Base-by-base conservation (phyloP, 2,329 filamentous ascomycete species). In the Fusarium redolens region DNA sequence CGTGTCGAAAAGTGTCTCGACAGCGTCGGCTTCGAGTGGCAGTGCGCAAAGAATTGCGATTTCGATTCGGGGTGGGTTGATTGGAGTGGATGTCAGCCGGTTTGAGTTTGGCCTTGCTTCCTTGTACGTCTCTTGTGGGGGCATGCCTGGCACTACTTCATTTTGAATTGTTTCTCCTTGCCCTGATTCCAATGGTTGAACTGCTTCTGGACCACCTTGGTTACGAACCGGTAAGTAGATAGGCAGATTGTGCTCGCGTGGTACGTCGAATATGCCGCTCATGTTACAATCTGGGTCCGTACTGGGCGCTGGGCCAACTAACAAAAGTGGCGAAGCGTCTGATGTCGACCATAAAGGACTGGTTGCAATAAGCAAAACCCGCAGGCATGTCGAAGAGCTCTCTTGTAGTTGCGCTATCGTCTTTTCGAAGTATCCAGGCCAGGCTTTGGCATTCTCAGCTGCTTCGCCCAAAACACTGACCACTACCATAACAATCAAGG, bases 71-170 rank as follows among this genome's bases (percentile, higher is more conserved):
- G 5, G 0, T 8, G 14, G 35, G 1, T 3, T 7, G 0, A 6
- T 4, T 2, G 0, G 2, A 9, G 2, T 9, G 3, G 25, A 18
- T 6, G 2, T 22, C 7, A 3, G 18, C 0, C 2, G 35, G 6
- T 17, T 18, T 3, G 13, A n/a, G 4, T 38, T 4, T 4, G 4
- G 4, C 4, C 12, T 38, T n/a, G 3, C 22, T 28, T 38, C 7
- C 7, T 43, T 43, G 20, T 14, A n/a, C 20, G 20, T 14, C 14
- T 43, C 11, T 22, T 43, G 11, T 22, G 5, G 14, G 12, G 8
- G 11, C 13, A 20, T 25, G n/a, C 20, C 8, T 14, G n/a, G 10
- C n/a, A 14, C 20, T 22, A n/a, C 20, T 20, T 41, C 20, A 13
- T 22, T n/a, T 11, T 6, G 18, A 11, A 25, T 43, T 22, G 20